Base-by-base conservation (phyloP, 805 yeast genomes). In the Ogataea populi-albae region DNA sequence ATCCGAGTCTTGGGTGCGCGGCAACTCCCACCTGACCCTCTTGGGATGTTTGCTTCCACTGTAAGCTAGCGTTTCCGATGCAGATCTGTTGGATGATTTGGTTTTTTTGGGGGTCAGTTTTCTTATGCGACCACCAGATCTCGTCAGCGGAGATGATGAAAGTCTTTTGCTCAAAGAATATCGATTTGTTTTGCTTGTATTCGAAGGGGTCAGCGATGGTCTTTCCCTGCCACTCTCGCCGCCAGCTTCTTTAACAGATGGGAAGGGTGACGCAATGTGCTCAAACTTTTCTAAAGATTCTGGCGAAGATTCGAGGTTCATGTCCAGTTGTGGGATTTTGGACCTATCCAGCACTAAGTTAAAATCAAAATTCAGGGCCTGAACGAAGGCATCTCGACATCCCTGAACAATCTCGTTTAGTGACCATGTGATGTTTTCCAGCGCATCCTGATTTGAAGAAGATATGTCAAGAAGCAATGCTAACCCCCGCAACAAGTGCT, bases 1-100 rank as follows among this genome's bases (percentile, higher is more conserved):
- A 30, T 50, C 55, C 3, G 48, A 41, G n/a, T 45, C 45, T 8
- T 35, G 45, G 3, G 38, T 38, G 19, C 38, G 31, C 2, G 68
- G 69, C 9, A 64, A 63, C 39, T 66, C 66, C 73, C 75, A 71
- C 42, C 75, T 62, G 2, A 73, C 77, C 39, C 64, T 69, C 35
- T 69, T 70, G 9, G 54, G 30, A 8, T 48, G 46, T 39, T 58
- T 63, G 17, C 27, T 29, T 12, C n/a, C 15, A 14, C 15, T n/a
- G n/a, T 30, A 22, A 4, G 27, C 19, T 8, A 34, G n/a, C 3
- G 24, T n/a, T 11, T 45, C 46, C 3, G 42, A 23, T 2, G 30
- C 9, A 4, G 34, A 32, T 34, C 43, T 33, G 16, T 19, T 29
- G 23, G 34, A 18, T 6, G 31, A 6, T 14, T 36, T 35, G n/a